Conservation (phyloP, 2,329 filamentous ascomycete genomes). For the Colletotrichum godetiae region DNA sequence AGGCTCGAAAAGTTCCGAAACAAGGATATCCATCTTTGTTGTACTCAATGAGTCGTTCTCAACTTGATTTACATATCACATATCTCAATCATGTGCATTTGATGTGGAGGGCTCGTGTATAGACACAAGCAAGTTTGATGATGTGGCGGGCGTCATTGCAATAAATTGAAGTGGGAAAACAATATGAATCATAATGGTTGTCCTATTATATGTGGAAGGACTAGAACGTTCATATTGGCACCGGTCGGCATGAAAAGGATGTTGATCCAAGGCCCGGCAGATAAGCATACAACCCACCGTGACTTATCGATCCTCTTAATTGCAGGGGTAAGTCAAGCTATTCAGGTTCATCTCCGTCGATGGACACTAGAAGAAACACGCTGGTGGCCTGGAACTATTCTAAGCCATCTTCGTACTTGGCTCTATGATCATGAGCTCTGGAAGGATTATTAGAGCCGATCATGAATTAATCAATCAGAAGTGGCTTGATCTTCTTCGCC, state of each 20-base stretch:
- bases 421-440: not conserved
- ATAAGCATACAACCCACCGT: not conserved
- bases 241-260: not conserved
- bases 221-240: not conserved
- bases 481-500: not conserved
- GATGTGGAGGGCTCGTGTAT: not conserved
- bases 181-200: not conserved
- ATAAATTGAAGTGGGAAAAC: not conserved
- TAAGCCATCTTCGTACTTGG: not conserved
- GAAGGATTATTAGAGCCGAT: not conserved
- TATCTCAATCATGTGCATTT: not conserved
- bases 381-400: not conserved
- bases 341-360: not conserved
- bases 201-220: not conserved
- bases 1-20: not conserved
- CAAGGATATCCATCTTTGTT: not conserved
- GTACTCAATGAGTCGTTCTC: not conserved
- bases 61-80: not conserved
- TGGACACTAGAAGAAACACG: not conserved
- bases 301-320: not conserved
- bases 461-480: not conserved
- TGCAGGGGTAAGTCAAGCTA: constrained; percentile 2
- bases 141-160: not conserved
- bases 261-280: not conserved
- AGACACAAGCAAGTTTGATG: not conserved